These are phyloP conservation scores for Chytriomyces hyalinus DNA, from an alignment of 192 early-diverging fungal species.

Conservation along the genomic window DNA sequence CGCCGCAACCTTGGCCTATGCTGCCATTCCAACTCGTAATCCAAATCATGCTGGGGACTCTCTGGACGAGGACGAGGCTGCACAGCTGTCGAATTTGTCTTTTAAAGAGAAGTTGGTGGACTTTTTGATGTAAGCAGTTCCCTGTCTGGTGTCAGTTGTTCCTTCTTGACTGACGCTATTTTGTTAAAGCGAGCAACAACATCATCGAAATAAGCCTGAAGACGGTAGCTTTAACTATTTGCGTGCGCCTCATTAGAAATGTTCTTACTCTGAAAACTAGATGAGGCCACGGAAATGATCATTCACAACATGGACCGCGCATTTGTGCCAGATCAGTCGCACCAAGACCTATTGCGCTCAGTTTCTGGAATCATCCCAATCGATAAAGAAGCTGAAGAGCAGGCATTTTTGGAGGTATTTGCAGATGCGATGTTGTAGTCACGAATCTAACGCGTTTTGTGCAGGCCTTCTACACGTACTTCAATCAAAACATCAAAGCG, in stretches of 20 bases:
- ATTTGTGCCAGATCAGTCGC: constrained; percentile 36
- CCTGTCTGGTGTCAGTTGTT: too few species aligned
- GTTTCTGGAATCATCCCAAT: neutral
- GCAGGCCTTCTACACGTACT: constrained; percentile 64
- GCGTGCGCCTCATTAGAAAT: neutral
- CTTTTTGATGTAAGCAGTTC: constrained; percentile 50
- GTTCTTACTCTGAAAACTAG: constrained; percentile 14
- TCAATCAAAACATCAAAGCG: constrained; percentile 53
- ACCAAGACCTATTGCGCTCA: constrained; percentile 10
- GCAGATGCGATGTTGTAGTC: neutral
- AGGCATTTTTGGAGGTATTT: constrained; percentile 30
- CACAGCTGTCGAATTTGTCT: constrained; percentile 32
- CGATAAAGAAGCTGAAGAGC: constrained; percentile 30
- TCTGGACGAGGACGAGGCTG: neutral
- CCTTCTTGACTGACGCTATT: neutral
- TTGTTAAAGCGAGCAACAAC: constrained; percentile 52
- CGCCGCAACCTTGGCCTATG: neutral
- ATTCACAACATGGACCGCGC: constrained; percentile 44
- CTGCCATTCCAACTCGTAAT: neutral
- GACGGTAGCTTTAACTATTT: constrained; percentile 27
- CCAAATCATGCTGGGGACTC: neutral
- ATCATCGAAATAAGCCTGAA: constrained; percentile 36
- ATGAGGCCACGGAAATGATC: constrained; percentile 48
- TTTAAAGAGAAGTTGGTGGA: constrained; percentile 59
- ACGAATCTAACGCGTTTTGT: neutral